phyloP scores from a whole-genome alignment of 768 basidiomycete species.

The Amanita exitialis region DNA sequence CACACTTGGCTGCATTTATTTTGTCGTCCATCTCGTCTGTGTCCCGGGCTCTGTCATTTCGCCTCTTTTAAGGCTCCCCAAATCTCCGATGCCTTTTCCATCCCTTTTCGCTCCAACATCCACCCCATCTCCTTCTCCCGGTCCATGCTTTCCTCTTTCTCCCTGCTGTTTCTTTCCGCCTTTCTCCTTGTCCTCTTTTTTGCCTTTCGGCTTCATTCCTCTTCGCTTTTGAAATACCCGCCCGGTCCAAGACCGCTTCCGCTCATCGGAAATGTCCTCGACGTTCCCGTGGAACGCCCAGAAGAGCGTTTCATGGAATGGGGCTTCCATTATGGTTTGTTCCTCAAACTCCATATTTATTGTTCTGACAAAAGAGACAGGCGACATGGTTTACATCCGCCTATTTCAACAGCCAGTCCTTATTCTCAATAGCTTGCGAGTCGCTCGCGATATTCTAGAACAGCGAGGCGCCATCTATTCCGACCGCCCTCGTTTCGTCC shows the following conservation, averaged over 20 bases:
- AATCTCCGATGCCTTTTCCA: slow-evolving; percentile 6
- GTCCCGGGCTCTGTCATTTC: slow-evolving; percentile 3
- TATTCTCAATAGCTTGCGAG: slow-evolving; percentile 37
- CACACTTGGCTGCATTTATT: background rate
- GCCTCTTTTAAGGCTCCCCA: slow-evolving; percentile 3
- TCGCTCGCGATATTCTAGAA: slow-evolving; percentile 38
- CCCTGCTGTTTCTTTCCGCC: slow-evolving; percentile 8
- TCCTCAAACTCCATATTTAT: background rate
- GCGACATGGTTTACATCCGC: slow-evolving; percentile 30
- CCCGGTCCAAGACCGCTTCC: slow-evolving; percentile 39
- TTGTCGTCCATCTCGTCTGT: too few relatives aligned
- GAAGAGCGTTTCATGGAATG: slow-evolving; percentile 31
- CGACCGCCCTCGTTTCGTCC: slow-evolving; percentile 37
- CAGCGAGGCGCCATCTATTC: slow-evolving; percentile 47
- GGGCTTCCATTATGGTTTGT: slow-evolving; percentile 33
- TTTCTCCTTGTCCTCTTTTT: slow-evolving; percentile 11
- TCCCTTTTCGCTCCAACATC: background rate
- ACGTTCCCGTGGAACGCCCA: slow-evolving; percentile 29
- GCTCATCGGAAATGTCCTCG: slow-evolving; percentile 37
- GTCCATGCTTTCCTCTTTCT: slow-evolving; percentile 1
- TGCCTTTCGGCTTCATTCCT: slow-evolving; percentile 15
- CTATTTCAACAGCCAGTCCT: slow-evolving; percentile 37
- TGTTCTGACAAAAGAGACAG: slow-evolving; percentile 14
- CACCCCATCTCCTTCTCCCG: background rate
- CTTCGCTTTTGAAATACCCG: slow-evolving; percentile 21